Evolutionary conservation across 495 filamentous ascomycete genomes (phyloP).

Genomic region (Chaetomium tenue): DNA sequence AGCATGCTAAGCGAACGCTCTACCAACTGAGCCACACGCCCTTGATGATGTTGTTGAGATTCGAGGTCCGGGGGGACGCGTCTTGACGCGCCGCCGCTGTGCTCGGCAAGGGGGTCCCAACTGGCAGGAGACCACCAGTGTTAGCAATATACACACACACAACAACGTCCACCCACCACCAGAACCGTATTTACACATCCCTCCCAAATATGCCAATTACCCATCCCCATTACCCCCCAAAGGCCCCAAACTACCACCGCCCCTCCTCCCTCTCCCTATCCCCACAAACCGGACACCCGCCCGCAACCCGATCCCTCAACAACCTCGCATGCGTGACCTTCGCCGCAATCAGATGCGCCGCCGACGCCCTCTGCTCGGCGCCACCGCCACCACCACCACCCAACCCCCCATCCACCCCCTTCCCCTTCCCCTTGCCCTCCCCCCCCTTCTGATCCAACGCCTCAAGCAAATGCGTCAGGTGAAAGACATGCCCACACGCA

Average conservation of each 20-base stretch:
- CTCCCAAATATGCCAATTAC: not conserved
- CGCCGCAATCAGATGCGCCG: slow-evolving; percentile 57
- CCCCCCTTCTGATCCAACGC: slow-evolving; percentile 47
- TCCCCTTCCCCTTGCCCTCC: slow-evolving; percentile 28
- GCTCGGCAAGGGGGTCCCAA: not conserved
- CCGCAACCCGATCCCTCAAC: slow-evolving; percentile 65
- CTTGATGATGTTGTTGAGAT: slow-evolving; percentile 13
- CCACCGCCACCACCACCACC: slow-evolving; percentile 25
- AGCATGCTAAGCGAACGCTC: slow-evolving; percentile 31
- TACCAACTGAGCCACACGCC: slow-evolving; percentile 34
- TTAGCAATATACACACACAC: not conserved
- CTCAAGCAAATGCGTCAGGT: slow-evolving; percentile 72
- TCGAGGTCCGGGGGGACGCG: not conserved
- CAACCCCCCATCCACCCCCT: slow-evolving; percentile 30
- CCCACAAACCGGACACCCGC: slow-evolving; percentile 68
- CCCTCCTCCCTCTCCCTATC: slow-evolving; percentile 15
- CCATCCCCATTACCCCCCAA: not conserved
- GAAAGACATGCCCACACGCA: slow-evolving; percentile 88
- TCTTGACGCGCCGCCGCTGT: not conserved
- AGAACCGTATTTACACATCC: not conserved
- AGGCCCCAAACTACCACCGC: not conserved
- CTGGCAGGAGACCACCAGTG: not conserved
- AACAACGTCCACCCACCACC: not conserved
- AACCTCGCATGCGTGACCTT: slow-evolving; percentile 90
- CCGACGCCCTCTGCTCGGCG: slow-evolving; percentile 1